Base-by-base conservation (phyloP, 805 yeast species). In the Candida namnaoensis region DNA sequence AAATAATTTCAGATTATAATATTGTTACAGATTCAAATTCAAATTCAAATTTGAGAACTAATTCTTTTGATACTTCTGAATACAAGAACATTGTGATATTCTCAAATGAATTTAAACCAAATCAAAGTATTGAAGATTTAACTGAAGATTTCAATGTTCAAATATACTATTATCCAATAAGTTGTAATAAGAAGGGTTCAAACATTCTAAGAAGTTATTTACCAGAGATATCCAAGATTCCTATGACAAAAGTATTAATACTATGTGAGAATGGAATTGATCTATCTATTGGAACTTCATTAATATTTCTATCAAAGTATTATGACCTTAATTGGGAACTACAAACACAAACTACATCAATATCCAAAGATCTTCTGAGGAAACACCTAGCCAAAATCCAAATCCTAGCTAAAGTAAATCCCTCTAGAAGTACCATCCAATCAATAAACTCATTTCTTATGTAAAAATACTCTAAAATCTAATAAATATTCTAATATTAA, bases 391-490 rank as follows among this genome's bases (percentile, higher is more conserved):
- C 78, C 3, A 57, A 56, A 37, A 50, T 87, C 4, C 65, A 72
- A 14, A 60, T 69, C 3, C 56, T 62, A 7, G 56, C 72, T n/a
- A 74, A 70, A 35, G 75, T 74, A 5, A 83, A 86, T 45, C 95
- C 95, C 0, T 79, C 88, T 42, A 65, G 96, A 39, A 79, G 86
- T 10, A 82, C 95, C 0, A 62, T 86, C 35, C 88, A 82, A 49
- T 73, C 90, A 27, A 77, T 84, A 2, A 82, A 86, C 47, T 59
- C 78, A 2, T 75, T 47, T 45, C 48, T 82, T 28, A 73, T 82
- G 78, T 71, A 28, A 48, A 7, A 23, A 14, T n/a, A n/a, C n/a
- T n/a, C n/a, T n/a, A n/a, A 13, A 9, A n/a, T 4, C 9, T 13
- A 27, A 36, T 14, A 36, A 27, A 27, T 9, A 27, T 27, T 27